Evolutionary conservation across 2,329 filamentous ascomycete genomes (phyloP).

Genomic region (Aspergillus japonicus): DNA sequence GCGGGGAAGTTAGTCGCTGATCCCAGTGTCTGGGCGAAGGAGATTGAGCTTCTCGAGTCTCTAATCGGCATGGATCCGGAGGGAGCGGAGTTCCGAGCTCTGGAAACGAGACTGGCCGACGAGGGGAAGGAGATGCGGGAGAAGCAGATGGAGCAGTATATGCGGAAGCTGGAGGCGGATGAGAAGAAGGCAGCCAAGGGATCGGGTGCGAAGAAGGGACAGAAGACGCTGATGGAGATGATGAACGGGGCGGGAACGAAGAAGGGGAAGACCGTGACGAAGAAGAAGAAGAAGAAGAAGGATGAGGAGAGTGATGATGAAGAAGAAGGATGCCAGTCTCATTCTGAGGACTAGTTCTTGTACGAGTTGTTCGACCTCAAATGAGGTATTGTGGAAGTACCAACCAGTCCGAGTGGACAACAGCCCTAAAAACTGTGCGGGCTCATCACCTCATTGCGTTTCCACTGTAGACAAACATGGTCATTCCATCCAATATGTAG

Average conservation of each 20-base stretch:
- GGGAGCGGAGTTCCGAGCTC: constrained; percentile 65
- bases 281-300: too few relatives aligned
- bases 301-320: constrained; percentile 21
- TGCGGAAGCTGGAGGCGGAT: constrained; percentile 67
- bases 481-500: too few relatives aligned
- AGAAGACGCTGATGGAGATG: constrained; percentile 38
- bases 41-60: constrained; percentile 91
- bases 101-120: constrained; percentile 65
- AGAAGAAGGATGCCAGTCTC: constrained; percentile 23
- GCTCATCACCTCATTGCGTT: too few relatives aligned
- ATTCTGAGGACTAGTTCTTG: constrained; percentile 1
- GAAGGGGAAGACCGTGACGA: constrained; percentile 8
- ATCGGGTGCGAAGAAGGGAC: constrained; percentile 44
- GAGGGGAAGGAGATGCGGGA: constrained; percentile 69
- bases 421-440: too few relatives aligned
- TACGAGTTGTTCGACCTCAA: neutral
- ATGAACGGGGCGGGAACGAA: constrained; percentile 26
- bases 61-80: constrained; percentile 81
- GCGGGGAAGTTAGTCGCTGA: constrained; percentile 61
- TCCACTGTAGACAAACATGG: too few relatives aligned
- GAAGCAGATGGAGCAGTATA: constrained; percentile 75
- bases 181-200: constrained; percentile 49
- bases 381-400: neutral
- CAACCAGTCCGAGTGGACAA: neutral
- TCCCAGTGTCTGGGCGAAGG: constrained; percentile 80